These are phyloP conservation scores for Lentinula lateritia DNA, from an alignment of 768 basidiomycete genomes.

Conservation along the genomic window DNA sequence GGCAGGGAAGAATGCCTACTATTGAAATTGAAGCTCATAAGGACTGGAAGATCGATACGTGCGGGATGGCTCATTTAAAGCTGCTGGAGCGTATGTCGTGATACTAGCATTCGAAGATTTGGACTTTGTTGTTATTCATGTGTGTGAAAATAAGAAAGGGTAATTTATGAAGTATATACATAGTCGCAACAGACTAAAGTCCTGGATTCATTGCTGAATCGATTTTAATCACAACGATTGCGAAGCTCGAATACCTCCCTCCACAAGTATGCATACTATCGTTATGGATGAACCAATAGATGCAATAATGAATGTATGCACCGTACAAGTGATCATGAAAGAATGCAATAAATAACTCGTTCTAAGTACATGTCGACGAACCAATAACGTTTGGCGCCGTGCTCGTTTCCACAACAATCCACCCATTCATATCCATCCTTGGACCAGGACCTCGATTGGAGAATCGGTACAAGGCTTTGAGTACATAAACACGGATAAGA, in stretches of 20 bases:
- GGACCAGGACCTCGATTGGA: neutral
- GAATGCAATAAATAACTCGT: neutral
- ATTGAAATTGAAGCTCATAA: conserved; percentile 94
- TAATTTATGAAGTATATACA: no score
- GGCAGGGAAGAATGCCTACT: conserved; percentile 88
- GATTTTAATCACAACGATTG: no score
- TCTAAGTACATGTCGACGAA: neutral
- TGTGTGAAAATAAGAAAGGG: no score
- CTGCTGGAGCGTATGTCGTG: neutral
- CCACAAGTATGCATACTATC: no score
- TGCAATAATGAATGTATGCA: neutral
- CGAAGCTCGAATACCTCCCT: no score
- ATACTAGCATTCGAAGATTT: no score
- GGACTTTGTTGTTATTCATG: no score
- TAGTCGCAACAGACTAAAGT: no score
- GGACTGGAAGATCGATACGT: conserved; percentile 6
- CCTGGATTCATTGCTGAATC: no score
- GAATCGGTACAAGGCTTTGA: neutral
- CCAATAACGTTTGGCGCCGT: neutral
- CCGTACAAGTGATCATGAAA: neutral
- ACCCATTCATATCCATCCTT: neutral
- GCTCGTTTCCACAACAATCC: neutral
- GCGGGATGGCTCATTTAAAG: conserved; percentile 6
- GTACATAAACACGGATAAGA: neutral
- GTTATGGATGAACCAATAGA: neutral